Conservation (phyloP, 2,329 filamentous ascomycete genomes). For the Thelonectria rubi region DNA sequence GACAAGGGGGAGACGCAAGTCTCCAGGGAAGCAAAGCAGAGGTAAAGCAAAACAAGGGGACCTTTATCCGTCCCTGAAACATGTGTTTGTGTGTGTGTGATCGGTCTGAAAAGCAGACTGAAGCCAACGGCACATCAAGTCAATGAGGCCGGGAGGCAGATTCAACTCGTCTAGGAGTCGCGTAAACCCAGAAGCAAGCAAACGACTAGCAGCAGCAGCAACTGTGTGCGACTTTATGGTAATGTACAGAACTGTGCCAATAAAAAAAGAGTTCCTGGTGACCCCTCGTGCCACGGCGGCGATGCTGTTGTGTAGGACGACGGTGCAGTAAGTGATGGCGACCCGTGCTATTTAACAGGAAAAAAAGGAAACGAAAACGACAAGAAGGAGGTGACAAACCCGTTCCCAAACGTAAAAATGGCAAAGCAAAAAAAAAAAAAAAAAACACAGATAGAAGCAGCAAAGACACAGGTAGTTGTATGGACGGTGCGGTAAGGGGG, state of each 20-base stretch:
- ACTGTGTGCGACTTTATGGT: conserved; percentile 58
- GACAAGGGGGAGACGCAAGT: conserved; percentile 5
- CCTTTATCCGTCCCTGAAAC: conserved; percentile 8
- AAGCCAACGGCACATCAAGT: conserved; percentile 43
- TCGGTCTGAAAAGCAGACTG: conserved; percentile 31
- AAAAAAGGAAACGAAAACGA: conserved; percentile 13
- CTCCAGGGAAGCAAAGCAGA: conserved; percentile 27
- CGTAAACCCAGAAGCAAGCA: conserved; percentile 46
- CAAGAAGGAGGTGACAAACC: conserved; percentile 44
- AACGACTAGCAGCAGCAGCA: conserved; percentile 52
- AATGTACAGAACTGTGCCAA: conserved; percentile 64
- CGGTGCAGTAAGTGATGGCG: conserved; percentile 40
- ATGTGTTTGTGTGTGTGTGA: conserved; percentile 4
- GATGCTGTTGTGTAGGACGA: conserved; percentile 40
- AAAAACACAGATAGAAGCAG: conserved; percentile 32
- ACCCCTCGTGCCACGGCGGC: conserved; percentile 49
- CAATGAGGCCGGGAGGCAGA: conserved; percentile 46
- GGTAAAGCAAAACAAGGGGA: conserved; percentile 28
- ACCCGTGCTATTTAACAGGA: conserved; percentile 43
- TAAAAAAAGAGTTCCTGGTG: conserved; percentile 49
- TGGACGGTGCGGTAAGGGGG: conserved; percentile 29
- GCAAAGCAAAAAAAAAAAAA: conserved; percentile 28
- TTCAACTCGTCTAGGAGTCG: conserved; percentile 51
- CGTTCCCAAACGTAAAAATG: conserved; percentile 41
- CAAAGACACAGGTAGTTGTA: conserved; percentile 33